phyloP scores from a whole-genome alignment of 106 monocot species.

The Acanthochlamys bracteata region DNA sequence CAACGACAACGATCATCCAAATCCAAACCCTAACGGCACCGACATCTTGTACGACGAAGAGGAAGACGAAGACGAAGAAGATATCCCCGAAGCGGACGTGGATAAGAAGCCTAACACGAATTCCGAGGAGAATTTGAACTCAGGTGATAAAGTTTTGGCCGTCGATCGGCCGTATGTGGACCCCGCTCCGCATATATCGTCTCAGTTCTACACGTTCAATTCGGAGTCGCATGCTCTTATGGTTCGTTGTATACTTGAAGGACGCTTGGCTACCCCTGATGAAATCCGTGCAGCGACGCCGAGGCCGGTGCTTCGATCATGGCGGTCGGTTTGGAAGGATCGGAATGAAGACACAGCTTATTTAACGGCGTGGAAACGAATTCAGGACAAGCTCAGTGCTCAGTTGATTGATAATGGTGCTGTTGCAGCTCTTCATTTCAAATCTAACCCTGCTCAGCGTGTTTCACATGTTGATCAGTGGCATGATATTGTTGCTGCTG shows the following conservation, averaged over 20 bases:
- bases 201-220: conserved; percentile 78
- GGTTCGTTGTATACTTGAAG: conserved; percentile 58
- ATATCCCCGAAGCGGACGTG: neutral
- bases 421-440: conserved; percentile 53
- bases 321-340: conserved; percentile 78
- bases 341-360: conserved; percentile 76
- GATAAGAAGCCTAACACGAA: neutral
- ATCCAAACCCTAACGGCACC: conserved; percentile 18
- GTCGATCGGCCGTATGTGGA: conserved; percentile 26
- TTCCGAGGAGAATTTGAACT: neutral
- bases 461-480: conserved; percentile 85
- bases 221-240: conserved; percentile 44
- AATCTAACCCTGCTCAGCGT: conserved; percentile 61
- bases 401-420: neutral
- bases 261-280: conserved; percentile 37
- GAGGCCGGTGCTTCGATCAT: conserved; percentile 41
- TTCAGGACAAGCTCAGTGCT: conserved; percentile 73
- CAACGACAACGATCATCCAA: conserved; percentile 11
- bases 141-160: neutral
- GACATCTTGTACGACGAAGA: conserved; percentile 22
- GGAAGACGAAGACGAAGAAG: conserved; percentile 25
- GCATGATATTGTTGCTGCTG: conserved; percentile 67
- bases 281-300: conserved; percentile 59
- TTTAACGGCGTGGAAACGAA: conserved; percentile 75
- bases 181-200: conserved; percentile 57